Percentiles rank a stretch among this genome's conserved stretches.
Evolutionary conservation across 441 rosid genomes (phyloP).

Genomic region (Pelargonium myrrhifolium): DNA sequence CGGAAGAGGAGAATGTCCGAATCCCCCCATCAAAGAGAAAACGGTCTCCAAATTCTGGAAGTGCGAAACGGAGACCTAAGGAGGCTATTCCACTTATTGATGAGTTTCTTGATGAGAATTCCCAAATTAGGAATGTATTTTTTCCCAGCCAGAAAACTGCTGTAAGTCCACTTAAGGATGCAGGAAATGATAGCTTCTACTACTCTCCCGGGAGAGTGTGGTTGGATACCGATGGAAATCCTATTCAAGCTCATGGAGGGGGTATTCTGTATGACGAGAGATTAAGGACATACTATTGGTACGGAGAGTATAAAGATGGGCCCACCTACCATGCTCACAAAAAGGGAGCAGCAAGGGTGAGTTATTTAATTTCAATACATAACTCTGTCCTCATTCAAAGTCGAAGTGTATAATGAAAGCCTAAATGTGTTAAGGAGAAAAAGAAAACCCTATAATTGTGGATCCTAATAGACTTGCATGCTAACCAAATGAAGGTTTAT

Average conservation of each 20-base stretch:
- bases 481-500: too few relatives aligned
- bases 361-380: slow-evolving; percentile 20
- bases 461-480: too few relatives aligned
- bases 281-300: slow-evolving; percentile 68
- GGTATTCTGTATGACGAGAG: slow-evolving; percentile 54
- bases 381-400: background rate
- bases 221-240: slow-evolving; percentile 81
- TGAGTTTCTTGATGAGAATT: slow-evolving; percentile 87
- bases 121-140: slow-evolving; percentile 56
- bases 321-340: slow-evolving; percentile 74
- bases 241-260: slow-evolving; percentile 94
- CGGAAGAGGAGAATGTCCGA: slow-evolving; percentile 61
- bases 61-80: slow-evolving; percentile 57
- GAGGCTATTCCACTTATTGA: slow-evolving; percentile 54
- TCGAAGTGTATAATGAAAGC: background rate
- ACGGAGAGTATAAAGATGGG: slow-evolving; percentile 91
- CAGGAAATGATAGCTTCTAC: slow-evolving; percentile 46
- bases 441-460: background rate
- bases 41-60: slow-evolving; percentile 53
- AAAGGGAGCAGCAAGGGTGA: slow-evolving; percentile 81
- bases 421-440: background rate
- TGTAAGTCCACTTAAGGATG: slow-evolving; percentile 48
- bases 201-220: slow-evolving; percentile 73
- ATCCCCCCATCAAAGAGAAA: slow-evolving; percentile 70
- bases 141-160: slow-evolving; percentile 60